These are phyloP conservation scores for Oenanthe sinensis DNA, from an alignment of 129 eudicot genomes.

Conservation along the genomic window DNA sequence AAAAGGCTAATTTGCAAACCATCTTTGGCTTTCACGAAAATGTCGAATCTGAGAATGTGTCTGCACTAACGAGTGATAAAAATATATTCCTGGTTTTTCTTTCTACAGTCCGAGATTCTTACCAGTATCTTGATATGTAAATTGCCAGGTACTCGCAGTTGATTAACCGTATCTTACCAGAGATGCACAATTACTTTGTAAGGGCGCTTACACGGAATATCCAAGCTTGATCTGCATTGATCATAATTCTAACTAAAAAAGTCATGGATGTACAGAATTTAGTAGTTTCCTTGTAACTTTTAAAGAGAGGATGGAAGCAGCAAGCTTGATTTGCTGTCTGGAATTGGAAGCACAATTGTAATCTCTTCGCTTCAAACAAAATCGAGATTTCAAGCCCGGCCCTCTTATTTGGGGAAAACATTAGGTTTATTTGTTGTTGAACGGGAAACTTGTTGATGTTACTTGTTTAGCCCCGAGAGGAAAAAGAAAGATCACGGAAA, in stretches of 20 bases:
- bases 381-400: not conserved
- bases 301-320: not conserved
- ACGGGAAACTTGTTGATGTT: not conserved
- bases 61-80: not conserved
- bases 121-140: not conserved
- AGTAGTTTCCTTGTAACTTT: not conserved
- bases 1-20: not conserved
- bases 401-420: not conserved
- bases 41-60: not conserved
- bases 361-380: not conserved
- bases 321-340: not conserved
- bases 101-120: not conserved
- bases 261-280: conserved; percentile 26
- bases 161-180: conserved; percentile 52
- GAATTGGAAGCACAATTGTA: conserved; percentile 1
- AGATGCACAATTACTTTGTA: conserved; percentile 48
- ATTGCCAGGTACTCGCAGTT: conserved; percentile 40
- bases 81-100: not conserved
- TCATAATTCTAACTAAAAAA: conserved; percentile 10
- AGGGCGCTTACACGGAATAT: conserved; percentile 38
- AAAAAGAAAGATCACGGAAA: not conserved
- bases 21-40: too few relatives aligned
- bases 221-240: conserved; percentile 15
- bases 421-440: not conserved
- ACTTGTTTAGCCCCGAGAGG: not conserved